Percentiles rank a stretch among this genome's conserved stretches.
Conservation (phyloP, 305 asterid species). For the Fraxinus latifolia region DNA sequence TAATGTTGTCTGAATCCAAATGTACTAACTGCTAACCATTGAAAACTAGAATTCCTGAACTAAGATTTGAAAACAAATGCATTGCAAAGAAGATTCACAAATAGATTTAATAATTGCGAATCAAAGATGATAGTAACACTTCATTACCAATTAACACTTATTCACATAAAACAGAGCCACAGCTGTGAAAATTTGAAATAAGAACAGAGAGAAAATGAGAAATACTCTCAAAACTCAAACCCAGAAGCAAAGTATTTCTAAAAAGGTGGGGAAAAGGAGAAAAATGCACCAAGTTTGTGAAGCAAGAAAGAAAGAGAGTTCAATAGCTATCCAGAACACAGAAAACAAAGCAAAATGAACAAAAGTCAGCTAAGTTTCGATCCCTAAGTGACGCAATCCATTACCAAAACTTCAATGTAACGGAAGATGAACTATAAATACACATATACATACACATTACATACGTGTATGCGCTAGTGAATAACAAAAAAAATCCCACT, state of each 20-base stretch:
- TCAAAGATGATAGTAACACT: constrained; percentile 13
- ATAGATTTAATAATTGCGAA: background rate
- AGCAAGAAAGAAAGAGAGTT: constrained; percentile 15
- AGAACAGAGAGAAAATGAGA: constrained; percentile 4
- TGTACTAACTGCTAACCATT: background rate
- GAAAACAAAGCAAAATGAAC: constrained; percentile 25
- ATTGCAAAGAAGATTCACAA: constrained; percentile 2
- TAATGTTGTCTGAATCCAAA: background rate
- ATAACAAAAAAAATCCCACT: background rate
- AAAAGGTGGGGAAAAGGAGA: background rate
- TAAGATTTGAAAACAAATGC: background rate
- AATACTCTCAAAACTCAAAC: constrained; percentile 19
- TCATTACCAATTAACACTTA: constrained; percentile 12
- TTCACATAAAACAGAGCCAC: constrained; percentile 5
- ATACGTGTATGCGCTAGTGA: background rate
- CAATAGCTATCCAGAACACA: constrained; percentile 31
- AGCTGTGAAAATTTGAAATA: constrained; percentile 2
- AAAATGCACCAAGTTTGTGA: constrained; percentile 19
- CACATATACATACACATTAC: background rate
- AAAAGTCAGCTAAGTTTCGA: background rate
- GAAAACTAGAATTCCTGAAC: background rate
- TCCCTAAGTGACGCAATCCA: constrained; percentile 13
- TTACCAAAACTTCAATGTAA: constrained; percentile 2
- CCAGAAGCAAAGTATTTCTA: constrained; percentile 20
- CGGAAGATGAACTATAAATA: background rate